Percentiles rank a stretch among this genome's conserved stretches.
Conservation (phyloP, 441 rosid genomes). For the Pelargonium citronellum region DNA sequence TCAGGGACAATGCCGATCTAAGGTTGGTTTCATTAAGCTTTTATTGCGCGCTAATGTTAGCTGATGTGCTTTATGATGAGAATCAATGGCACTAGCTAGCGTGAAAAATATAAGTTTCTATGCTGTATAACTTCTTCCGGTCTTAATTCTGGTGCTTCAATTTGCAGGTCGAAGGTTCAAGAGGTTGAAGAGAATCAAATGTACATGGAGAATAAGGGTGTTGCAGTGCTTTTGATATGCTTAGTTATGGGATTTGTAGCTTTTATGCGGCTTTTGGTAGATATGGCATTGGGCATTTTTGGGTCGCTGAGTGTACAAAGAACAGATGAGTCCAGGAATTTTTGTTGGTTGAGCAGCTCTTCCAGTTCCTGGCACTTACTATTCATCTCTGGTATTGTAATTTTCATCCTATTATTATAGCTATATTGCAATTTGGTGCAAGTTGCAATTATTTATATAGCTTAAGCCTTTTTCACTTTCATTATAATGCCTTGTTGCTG, state of each 20-base stretch:
- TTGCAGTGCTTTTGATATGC: constrained; percentile 46
- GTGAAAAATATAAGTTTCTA: neutral
- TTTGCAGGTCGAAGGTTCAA: constrained; percentile 51
- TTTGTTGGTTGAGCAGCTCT: constrained; percentile 40
- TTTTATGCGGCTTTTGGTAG: constrained; percentile 38
- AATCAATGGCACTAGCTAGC: neutral
- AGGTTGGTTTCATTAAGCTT: constrained; percentile 33
- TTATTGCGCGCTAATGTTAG: neutral
- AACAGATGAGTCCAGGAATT: constrained; percentile 40
- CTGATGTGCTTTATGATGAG: neutral
- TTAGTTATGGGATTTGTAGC: constrained; percentile 49
- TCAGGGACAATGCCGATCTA: constrained; percentile 39
- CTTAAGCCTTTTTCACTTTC: too few relatives aligned
- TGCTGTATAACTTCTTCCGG: too few relatives aligned
- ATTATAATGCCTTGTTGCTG: too few relatives aligned
- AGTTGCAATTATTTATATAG: too few relatives aligned
- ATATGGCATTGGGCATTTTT: constrained; percentile 36
- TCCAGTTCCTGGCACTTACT: constrained; percentile 52
- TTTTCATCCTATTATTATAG: constrained; percentile 48
- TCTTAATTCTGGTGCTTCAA: neutral
- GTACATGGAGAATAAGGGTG: constrained; percentile 64
- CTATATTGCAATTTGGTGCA: neutral
- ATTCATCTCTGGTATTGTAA: constrained; percentile 35
- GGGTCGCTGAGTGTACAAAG: constrained; percentile 22
- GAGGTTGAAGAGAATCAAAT: constrained; percentile 39